A percentile compares a stretch with the other conserved stretches of the same genome.
Evolutionary conservation across 2,329 filamentous ascomycete species (phyloP).

Genomic region (Trichoderma polysporum): DNA sequence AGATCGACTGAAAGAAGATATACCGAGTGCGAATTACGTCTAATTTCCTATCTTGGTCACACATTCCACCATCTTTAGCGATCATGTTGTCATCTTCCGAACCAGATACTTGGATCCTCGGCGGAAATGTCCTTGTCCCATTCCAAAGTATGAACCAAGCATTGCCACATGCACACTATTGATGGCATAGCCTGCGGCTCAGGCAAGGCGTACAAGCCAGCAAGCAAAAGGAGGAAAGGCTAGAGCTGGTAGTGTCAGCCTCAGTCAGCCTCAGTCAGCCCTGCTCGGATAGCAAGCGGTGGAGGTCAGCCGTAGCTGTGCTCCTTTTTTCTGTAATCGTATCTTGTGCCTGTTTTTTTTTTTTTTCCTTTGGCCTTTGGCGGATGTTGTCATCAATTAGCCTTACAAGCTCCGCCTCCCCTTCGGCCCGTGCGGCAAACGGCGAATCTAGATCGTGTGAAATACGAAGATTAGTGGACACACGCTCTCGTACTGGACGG

Average conservation of each 20-base stretch:
- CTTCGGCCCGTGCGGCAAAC: slow-evolving; percentile 1
- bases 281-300: neutral
- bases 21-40: too few species aligned
- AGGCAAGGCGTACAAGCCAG: neutral
- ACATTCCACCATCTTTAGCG: too few species aligned
- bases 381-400: neutral
- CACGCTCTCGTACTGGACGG: neutral
- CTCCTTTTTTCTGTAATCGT: neutral
- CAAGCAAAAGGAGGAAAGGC: too few species aligned
- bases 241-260: too few species aligned
- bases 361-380: too few species aligned
- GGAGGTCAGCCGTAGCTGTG: neutral
- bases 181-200: neutral
- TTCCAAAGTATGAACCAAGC: neutral
- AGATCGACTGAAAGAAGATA: too few species aligned
- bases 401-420: neutral
- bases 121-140: too few species aligned
- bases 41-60: too few species aligned
- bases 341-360: too few species aligned
- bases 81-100: too few species aligned
- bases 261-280: too few species aligned
- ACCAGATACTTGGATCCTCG: too few species aligned
- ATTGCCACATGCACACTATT: neutral
- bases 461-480: neutral
- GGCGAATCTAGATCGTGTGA: neutral